Evolutionary conservation across 805 yeast genomes (phyloP), one percentile per base, ranked within the genome.

Genomic region (Kluyveromyces siamensis): DNA sequence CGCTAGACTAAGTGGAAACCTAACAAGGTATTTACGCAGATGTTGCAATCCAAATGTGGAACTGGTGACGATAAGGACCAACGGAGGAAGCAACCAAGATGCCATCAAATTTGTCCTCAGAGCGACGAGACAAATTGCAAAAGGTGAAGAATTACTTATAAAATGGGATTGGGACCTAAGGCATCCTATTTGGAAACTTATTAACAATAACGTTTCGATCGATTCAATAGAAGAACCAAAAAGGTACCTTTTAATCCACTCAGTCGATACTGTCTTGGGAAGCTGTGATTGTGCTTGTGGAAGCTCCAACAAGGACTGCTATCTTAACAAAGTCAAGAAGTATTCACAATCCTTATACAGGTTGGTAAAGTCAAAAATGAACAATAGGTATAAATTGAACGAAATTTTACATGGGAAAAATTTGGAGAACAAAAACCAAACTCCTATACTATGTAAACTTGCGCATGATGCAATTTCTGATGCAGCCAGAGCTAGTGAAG

Each of bases 91-190:
- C 18, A 39, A 40, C 8, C 35, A 18, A 19, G 48, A 48, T 21
- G 48, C 45, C 8, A 72, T 85, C 9, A 75, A 73, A 48, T 81
- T 86, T 59, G 70, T 79, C 8, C 72, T 87, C 9, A 70, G 70
- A 27, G 77, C 96, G 0, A 64, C 73, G 1, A 74, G 71, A 44
- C 77, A 77, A 2, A 76, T 90, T 27, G 70, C 72, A 46, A 65
- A 73, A 9, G 88, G 80, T n/a, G 77, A 81, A 38, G 97, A 90
- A 60, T 66, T 91, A 18, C 75, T 90, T 0, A 65, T 88, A 9
- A 78, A 81, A 1, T 91, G 98, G 98, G 87, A 83, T 51, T 91
- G 96, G 96, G 96, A 89, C 60, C 61, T 66, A 2, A 53, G 69
- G 16, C 96, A 89, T 61, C 96, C 97, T 2, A 84, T 88, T 37